phyloP scores from a whole-genome alignment of 768 basidiomycete species.

The Pluteus cervinus region DNA sequence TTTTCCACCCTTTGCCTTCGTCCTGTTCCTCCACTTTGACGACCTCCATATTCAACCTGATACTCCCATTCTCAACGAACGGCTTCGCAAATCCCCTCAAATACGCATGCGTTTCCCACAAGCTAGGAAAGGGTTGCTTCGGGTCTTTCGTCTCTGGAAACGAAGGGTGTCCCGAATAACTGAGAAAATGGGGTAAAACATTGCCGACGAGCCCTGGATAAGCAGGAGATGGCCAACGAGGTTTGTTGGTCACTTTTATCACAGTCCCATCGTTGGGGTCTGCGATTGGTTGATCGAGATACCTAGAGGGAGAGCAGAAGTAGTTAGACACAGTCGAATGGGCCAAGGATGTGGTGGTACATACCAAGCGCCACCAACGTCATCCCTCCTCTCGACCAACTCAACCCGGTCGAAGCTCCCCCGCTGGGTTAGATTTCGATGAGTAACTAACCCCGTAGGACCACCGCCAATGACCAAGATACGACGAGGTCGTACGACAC shows the following conservation, averaged over 20 bases:
- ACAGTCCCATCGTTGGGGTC: not conserved
- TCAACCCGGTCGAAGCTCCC: constrained; percentile 37
- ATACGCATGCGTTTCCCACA: constrained; percentile 31
- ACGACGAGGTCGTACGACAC: constrained; percentile 20
- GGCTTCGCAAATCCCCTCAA: constrained; percentile 29
- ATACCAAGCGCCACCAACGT: constrained; percentile 49
- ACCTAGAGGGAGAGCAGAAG: constrained; percentile 15
- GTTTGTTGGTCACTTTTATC: constrained; percentile 9
- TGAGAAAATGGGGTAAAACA: constrained; percentile 39
- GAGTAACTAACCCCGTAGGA: constrained; percentile 39
- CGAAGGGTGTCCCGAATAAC: constrained; percentile 28
- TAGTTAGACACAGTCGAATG: not conserved
- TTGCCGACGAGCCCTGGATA: constrained; percentile 46
- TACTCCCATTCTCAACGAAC: constrained; percentile 22
- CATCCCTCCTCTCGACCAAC: constrained; percentile 38
- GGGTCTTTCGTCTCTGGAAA: constrained; percentile 25
- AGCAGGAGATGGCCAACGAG: constrained; percentile 41
- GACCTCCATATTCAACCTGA: constrained; percentile 37
- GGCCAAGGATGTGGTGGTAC: no score
- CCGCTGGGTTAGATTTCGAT: constrained; percentile 39
- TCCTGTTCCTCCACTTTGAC: constrained; percentile 28
- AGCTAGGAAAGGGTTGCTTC: constrained; percentile 34
- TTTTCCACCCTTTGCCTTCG: constrained; percentile 29
- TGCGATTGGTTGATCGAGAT: constrained; percentile 19
- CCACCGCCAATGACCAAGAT: constrained; percentile 44